These are phyloP conservation scores for Penicillium bovifimosum DNA, from an alignment of 495 filamentous ascomycete genomes.

Conservation along the genomic window DNA sequence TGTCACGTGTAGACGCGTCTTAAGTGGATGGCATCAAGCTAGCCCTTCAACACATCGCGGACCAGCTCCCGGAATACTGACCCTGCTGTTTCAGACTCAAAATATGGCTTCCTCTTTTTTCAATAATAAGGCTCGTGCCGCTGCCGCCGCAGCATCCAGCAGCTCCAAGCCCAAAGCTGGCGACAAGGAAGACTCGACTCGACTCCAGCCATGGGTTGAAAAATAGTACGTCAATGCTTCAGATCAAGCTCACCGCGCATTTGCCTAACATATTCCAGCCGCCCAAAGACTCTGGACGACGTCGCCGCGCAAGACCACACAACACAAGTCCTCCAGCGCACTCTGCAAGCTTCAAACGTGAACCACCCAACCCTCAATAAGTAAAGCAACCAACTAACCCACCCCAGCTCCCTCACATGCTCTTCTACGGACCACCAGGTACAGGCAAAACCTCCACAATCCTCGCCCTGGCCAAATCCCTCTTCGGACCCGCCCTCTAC, in stretches of 20 bases:
- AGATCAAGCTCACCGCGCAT: not conserved
- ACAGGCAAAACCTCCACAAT: slow-evolving; percentile 99
- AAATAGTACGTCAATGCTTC: slow-evolving; percentile 73
- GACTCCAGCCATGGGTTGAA: slow-evolving; percentile 93
- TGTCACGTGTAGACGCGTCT: slow-evolving; percentile 42
- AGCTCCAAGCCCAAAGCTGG: slow-evolving; percentile 48
- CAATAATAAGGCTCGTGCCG: slow-evolving; percentile 87
- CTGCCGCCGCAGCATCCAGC: slow-evolving; percentile 57
- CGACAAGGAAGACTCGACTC: slow-evolving; percentile 57
- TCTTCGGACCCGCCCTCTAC: slow-evolving; percentile 93
- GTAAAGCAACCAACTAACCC: not conserved
- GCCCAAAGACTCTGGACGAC: slow-evolving; percentile 88
- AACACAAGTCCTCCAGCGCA: slow-evolving; percentile 83
- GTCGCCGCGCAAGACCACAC: slow-evolving; percentile 98
- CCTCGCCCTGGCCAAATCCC: slow-evolving; percentile 90
- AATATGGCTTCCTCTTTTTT: slow-evolving; percentile 71
- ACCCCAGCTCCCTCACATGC: slow-evolving; percentile 87
- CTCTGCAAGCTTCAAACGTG: slow-evolving; percentile 90
- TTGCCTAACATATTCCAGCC: slow-evolving; percentile 46
- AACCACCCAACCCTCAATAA: not conserved
- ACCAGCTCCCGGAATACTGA: not conserved
- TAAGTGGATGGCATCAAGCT: slow-evolving; percentile 16
- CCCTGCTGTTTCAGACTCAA: slow-evolving; percentile 33
- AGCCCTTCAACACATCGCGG: slow-evolving; percentile 5
- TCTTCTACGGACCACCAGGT: slow-evolving; percentile 96